Conservation (phyloP, 768 basidiomycete genomes). For the Collybia nuda region DNA sequence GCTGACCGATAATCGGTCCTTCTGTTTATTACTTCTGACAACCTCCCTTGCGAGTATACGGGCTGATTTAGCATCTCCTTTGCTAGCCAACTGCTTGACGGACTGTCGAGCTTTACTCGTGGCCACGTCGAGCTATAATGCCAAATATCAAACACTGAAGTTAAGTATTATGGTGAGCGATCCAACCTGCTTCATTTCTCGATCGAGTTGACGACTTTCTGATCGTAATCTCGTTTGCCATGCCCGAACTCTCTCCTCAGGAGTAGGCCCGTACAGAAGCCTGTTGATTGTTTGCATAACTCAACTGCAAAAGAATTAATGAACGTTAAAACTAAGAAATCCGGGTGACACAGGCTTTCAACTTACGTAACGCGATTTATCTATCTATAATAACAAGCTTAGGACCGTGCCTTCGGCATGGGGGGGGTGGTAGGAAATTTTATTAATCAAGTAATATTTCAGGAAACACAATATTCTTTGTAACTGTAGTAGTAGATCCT, state of each 20-base stretch:
- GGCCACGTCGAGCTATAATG: slow-evolving; percentile 71
- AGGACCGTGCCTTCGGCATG: too few species aligned
- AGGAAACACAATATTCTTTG: too few species aligned
- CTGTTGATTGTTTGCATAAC: slow-evolving; percentile 86
- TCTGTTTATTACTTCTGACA: slow-evolving; percentile 94
- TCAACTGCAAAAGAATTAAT: not conserved
- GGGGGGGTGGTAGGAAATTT: too few species aligned
- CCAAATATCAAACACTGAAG: slow-evolving; percentile 14
- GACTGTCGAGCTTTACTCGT: slow-evolving; percentile 77
- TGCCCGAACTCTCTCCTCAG: slow-evolving; percentile 87
- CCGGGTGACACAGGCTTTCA: too few species aligned
- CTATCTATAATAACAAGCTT: too few species aligned
- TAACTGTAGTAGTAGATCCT: too few species aligned
- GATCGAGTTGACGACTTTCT: slow-evolving; percentile 81
- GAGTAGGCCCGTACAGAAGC: slow-evolving; percentile 93
- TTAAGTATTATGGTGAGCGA: slow-evolving; percentile 12
- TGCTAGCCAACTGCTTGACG: slow-evolving; percentile 86
- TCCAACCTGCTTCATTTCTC: slow-evolving; percentile 94
- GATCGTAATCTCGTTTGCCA: slow-evolving; percentile 89
- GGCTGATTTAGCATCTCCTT: slow-evolving; percentile 92
- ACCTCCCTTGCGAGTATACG: slow-evolving; percentile 91
- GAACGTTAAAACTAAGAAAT: too few species aligned
- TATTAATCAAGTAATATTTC: too few species aligned
- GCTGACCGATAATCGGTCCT: slow-evolving; percentile 86
- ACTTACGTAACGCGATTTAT: too few species aligned